Evolutionary conservation across 2,329 filamentous ascomycete genomes (phyloP).

Genomic region (Diaporthe citrichinensis): DNA sequence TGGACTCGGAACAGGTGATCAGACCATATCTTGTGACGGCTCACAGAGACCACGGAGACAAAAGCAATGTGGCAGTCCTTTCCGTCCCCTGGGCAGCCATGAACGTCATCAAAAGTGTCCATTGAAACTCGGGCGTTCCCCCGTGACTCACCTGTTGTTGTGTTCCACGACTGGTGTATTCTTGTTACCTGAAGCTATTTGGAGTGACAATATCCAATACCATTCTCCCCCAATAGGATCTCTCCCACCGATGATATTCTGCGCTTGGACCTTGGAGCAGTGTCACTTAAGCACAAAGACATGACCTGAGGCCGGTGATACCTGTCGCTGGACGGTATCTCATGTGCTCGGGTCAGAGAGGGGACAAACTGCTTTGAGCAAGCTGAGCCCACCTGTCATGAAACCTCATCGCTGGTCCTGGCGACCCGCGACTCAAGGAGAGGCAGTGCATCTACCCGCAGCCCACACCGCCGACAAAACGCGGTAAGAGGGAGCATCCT

Average conservation of each 20-base stretch:
- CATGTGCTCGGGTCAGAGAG: background rate
- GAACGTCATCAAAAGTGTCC: background rate
- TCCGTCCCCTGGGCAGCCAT: background rate
- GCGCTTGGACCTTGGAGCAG: background rate
- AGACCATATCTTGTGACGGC: background rate
- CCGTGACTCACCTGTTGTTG: background rate
- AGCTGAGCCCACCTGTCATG: background rate
- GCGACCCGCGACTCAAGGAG: background rate
- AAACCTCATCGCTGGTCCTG: background rate
- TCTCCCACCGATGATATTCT: background rate
- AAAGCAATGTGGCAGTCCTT: background rate
- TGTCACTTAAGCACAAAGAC: background rate
- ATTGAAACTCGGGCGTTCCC: background rate
- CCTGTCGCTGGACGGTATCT: background rate
- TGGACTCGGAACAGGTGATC: background rate
- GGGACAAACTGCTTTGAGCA: background rate
- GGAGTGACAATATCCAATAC: background rate
- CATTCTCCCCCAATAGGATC: background rate
- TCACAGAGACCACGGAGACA: background rate
- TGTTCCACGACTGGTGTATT: background rate
- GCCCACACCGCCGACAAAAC: background rate
- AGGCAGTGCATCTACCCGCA: conserved; percentile 19
- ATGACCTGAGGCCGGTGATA: background rate
- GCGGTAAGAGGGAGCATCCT: background rate
- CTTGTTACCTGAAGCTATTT: background rate